Base-by-base conservation (phyloP, 257 asterid species). In the Solanum okadae region DNA sequence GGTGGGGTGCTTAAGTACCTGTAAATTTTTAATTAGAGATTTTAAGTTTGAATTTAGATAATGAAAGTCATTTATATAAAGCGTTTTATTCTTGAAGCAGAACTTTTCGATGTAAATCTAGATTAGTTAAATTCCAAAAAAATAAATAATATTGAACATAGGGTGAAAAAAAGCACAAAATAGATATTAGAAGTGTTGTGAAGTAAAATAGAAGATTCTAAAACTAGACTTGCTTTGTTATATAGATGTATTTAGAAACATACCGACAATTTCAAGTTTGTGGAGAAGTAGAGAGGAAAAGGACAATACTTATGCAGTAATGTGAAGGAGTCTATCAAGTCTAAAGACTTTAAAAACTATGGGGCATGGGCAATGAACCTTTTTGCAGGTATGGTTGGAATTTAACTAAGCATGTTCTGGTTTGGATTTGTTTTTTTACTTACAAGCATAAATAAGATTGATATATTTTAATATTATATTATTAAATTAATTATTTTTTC, bases 201-300 rank as follows among this genome's bases (percentile, higher is more conserved):
- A 33, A 77, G 63, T 6, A 25, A 78, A 78, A 78, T 78, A 78
- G 63, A 78, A 40, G n/a, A 78, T 78, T 40, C 37, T 40, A 40
- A 78, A 20, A 78, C 2, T 78, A 78, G 63, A 77, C 7, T 77
- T 40, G 84, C 84, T 77, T 77, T 40, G 35, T 13, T n/a, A 23
- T 40, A 7, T 8, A 72, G 14, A 33, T 31, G 44, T 38, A 8
- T 72, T 16, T 16, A 72, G 79, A 33, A 33, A 72, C 79, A n/a
- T 77, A 4, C 35, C 35, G 35, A 77, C 35, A n/a, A n/a, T 23
- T 77, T 77, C 34, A 76, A 37, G 56, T 76, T 71, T 38, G 56
- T n/a, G 84, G 23, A 77, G 63, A 52, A 52, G 63, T 52, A 52
- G 63, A 52, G 63, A 18, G 63, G n/a, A 78, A 78, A 78, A 14